Percentiles rank a stretch among this genome's conserved stretches.
Evolutionary conservation across 441 rosid species (phyloP).

Genomic region (Manihot esculenta): DNA sequence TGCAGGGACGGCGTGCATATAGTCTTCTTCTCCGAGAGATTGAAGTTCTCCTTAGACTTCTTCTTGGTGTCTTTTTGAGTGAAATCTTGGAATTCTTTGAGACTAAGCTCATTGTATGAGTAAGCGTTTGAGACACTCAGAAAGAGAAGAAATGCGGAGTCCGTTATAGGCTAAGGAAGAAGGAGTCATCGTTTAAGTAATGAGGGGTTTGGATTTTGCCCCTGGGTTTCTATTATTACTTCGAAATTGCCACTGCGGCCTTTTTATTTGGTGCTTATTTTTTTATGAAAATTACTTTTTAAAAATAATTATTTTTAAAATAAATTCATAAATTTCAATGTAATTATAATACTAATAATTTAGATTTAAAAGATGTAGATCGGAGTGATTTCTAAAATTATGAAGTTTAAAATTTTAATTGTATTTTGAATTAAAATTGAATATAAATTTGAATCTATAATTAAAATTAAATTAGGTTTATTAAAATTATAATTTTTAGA

Average conservation of each 20-base stretch:
- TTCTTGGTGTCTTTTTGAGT: constrained; percentile 8
- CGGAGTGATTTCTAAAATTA: too few species aligned
- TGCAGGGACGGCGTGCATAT: constrained; percentile 25
- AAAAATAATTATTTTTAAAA: too few species aligned
- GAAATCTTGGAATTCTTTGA: constrained; percentile 19
- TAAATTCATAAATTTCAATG: too few species aligned
- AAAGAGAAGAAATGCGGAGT: background rate
- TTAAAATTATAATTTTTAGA: too few species aligned
- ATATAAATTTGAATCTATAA: too few species aligned
- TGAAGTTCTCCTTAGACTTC: constrained; percentile 19
- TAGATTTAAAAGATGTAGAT: too few species aligned
- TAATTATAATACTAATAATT: too few species aligned
- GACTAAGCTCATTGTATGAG: constrained; percentile 26
- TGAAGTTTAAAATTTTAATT: too few species aligned
- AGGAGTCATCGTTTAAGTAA: constrained; percentile 32
- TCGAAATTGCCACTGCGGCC: constrained; percentile 28
- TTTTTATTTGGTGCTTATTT: background rate
- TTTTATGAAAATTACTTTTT: too few species aligned
- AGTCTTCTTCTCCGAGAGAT: constrained; percentile 8
- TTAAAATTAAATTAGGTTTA: too few species aligned
- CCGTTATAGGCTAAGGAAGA: background rate
- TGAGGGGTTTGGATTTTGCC: constrained; percentile 24
- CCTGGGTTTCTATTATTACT: constrained; percentile 12
- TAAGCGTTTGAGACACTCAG: background rate
- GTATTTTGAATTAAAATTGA: too few species aligned